These are phyloP conservation scores for Monoraphidium neglectum DNA, from an alignment of 139 green algal genomes.

Conservation along the genomic window DNA sequence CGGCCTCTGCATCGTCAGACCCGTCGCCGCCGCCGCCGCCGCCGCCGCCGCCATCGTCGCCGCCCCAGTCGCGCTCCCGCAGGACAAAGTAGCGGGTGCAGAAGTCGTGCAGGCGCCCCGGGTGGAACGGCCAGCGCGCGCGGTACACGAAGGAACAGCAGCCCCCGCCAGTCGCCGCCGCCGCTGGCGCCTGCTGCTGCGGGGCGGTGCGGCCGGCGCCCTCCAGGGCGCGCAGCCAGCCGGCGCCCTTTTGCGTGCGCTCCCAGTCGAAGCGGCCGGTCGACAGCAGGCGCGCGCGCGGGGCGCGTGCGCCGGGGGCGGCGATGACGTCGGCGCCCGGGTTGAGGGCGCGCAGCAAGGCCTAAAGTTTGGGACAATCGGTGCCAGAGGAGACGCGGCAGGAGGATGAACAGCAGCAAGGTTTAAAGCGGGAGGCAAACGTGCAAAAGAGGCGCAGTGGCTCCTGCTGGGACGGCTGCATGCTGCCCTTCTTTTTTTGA, in stretches of 20 bases:
- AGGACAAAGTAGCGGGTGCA: slow-evolving; percentile 55
- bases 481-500: too few relatives aligned
- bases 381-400: slow-evolving; percentile 35
- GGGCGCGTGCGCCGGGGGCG: slow-evolving; percentile 30
- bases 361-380: slow-evolving; percentile 16
- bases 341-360: slow-evolving; percentile 56
- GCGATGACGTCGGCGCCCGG: slow-evolving; percentile 50
- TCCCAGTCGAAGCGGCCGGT: slow-evolving; percentile 69
- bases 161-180: background rate
- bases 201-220: slow-evolving; percentile 2
- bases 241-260: slow-evolving; percentile 50
- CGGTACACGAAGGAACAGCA: slow-evolving; percentile 69
- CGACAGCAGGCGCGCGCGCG: slow-evolving; percentile 43
- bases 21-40: slow-evolving; percentile 4
- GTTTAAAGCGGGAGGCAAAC: too few relatives aligned
- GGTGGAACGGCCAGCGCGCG: slow-evolving; percentile 75
- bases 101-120: slow-evolving; percentile 57
- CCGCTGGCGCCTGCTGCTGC: slow-evolving; percentile 3
- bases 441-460: too few relatives aligned
- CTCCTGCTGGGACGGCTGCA: too few relatives aligned
- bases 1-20: slow-evolving; percentile 9
- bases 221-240: slow-evolving; percentile 55
- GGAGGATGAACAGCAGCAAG: background rate
- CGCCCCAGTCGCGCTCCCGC: slow-evolving; percentile 51
- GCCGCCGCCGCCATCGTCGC: background rate